These are phyloP conservation scores for Eucalyptus urophylla DNA, from an alignment of 345 rosid species.

Conservation along the genomic window DNA sequence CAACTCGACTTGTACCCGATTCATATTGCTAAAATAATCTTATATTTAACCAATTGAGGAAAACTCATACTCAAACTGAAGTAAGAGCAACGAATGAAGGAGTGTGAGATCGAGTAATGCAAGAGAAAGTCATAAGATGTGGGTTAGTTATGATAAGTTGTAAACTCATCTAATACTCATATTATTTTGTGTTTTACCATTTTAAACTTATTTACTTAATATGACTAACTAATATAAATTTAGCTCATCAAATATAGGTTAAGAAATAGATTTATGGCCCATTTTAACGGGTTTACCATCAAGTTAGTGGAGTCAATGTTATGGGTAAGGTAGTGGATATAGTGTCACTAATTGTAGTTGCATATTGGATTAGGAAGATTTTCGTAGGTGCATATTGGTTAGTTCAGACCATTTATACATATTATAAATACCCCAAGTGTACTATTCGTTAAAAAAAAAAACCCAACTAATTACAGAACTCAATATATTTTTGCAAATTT, in stretches of 20 bases:
- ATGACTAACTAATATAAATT: no score
- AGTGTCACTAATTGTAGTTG: not conserved
- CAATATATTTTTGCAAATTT: not conserved
- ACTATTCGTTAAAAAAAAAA: not conserved
- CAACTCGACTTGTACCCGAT: no score
- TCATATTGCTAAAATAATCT: no score
- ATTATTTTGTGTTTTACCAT: not conserved
- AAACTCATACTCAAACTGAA: no score
- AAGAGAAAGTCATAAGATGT: not conserved
- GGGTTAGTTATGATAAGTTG: no score
- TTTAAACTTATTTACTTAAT: no score
- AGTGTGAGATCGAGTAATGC: not conserved
- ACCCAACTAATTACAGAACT: no score
- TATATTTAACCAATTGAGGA: no score
- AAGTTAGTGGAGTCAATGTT: not conserved
- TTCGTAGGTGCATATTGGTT: not conserved
- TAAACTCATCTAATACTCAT: no score
- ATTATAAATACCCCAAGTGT: not conserved
- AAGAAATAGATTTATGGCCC: not conserved
- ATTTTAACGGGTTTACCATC: not conserved
- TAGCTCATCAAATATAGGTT: not conserved
- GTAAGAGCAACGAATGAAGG: not conserved
- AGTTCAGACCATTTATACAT: not conserved
- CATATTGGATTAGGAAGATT: not conserved
- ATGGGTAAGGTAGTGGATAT: not conserved